Percentiles rank a stretch among this genome's conserved stretches.
These are phyloP conservation scores for Fagus crenata DNA, from an alignment of 306 rosid genomes.

Conservation along the genomic window DNA sequence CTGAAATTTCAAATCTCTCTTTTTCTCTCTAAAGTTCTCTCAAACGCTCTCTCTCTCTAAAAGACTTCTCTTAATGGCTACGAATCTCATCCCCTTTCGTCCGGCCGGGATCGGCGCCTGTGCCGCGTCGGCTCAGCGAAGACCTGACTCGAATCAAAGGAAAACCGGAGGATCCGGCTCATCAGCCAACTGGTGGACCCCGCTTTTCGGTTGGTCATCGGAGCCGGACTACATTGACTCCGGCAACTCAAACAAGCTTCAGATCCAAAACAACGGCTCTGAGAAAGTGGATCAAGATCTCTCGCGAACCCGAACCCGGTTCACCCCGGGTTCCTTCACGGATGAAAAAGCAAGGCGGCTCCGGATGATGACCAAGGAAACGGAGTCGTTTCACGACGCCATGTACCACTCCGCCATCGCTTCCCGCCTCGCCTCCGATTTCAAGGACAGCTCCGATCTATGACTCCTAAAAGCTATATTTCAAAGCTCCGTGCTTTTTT, in stretches of 20 bases:
- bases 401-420: conserved; percentile 99
- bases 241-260: conserved; percentile 12
- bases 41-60: neutral
- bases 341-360: conserved; percentile 86
- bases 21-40: neutral
- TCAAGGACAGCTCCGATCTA: conserved; percentile 48
- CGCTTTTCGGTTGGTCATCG: conserved; percentile 73
- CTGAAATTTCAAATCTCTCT: neutral
- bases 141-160: conserved; percentile 37
- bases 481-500: neutral
- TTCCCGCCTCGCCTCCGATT: conserved; percentile 80
- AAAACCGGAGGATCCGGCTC: conserved; percentile 21
- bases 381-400: conserved; percentile 69
- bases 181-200: conserved; percentile 75
- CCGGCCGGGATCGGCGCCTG: conserved; percentile 44
- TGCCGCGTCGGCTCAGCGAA: conserved; percentile 39
- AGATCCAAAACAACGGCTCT: neutral
- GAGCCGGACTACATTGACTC: conserved; percentile 83
- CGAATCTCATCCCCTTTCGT: conserved; percentile 41
- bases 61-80: conserved; percentile 42
- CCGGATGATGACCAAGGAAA: conserved; percentile 59
- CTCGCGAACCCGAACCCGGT: conserved; percentile 39
- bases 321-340: conserved; percentile 73
- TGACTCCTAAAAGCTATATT: conserved; percentile 14
- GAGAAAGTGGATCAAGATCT: conserved; percentile 19